Base-by-base conservation (phyloP, 805 yeast species). In the Metschnikowia hibisci region DNA sequence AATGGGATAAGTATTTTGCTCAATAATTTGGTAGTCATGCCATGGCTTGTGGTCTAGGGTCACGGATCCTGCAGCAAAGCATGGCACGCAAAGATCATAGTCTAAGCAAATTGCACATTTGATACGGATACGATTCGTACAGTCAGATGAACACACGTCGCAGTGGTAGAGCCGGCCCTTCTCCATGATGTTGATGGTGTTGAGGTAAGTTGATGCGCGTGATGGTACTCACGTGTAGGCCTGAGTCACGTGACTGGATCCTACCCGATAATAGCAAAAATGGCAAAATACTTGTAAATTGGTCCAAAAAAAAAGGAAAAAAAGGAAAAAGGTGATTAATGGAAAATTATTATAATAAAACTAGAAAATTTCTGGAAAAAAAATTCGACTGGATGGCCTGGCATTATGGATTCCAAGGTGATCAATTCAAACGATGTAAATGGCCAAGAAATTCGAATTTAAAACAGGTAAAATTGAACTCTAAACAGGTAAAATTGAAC, bases 81-180 rank as follows among this genome's bases (percentile, higher is more conserved):
- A 93, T 2, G 96, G 96, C 4, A 95, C 98, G 71, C 99, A 93
- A n/a, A 93, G 69, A 62, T 93, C 99, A 57, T 91, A 93, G 62
- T 91, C 98, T 3, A 80, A 72, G 65, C 99, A 95, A 27, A 81
- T 83, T 0, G 97, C 98, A 71, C 99, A 93, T 40, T 85, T 75
- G 37, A 93, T 82, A 48, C 98, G 76, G 36, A 93, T 93, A 52
- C 97, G 70, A 57, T 90, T 82, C 1, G 98, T 90, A 61, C 97
- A 87, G 63, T 93, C 99, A 1, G 95, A 76, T n/a, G 96, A 83
- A 61, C 99, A 93, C 10, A 88, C 88, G 65, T 93, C 99, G 67
- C 99, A 93, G 60, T 88, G 96, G 62, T 78, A 88, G 56, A 68
- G 58, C 44, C 64, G 58, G 43, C 64, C 62, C 47, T 68, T 68